Base-by-base conservation (phyloP, 352 stramenopile genomes). In the Globisporangium abappressorium region DNA sequence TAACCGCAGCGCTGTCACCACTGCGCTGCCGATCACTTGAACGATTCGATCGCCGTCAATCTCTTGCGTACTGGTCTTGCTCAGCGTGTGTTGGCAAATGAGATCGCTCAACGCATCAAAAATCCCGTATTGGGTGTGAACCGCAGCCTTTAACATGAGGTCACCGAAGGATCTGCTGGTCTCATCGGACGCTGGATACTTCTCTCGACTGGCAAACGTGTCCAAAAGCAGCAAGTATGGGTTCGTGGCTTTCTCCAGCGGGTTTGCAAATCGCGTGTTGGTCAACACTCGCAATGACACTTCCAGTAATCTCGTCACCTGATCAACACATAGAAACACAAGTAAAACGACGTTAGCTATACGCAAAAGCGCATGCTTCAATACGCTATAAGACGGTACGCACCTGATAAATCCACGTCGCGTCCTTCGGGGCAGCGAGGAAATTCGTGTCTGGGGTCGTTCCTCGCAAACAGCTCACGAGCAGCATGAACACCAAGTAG, bases 401-500 rank as follows among this genome's bases (percentile, higher is more conserved):
- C 20, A 74, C 69, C 71, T 87, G 79, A 60, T 81, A 84, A 7
- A 81, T 49, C 82, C 82, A 92, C 20, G 57, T 58, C 0, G 64
- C 33, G 41, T 85, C 77, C 41, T 87, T 82, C 1, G 49, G 20
- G 0, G 62, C 67, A 41, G 72, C 58, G 6, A 88, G 43, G 1
- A 84, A 30, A 59, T 76, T 83, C 1, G 57, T 69, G 0, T 41
- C 65, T 0, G 57, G 22, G 2, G n/a, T 36, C 1, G 60, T 20
- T 20, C 77, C 82, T 33, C 71, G 72, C n/a, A 87, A 59, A 30
- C 77, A 72, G 41, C 77, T 90, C 63, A 89, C 74, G 7, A 92
- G 74, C 65, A 92, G 57, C 69, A 90, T 79, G 46, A 81, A 77
- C 12, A 90, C 71, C 36, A 92, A 36, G 62, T 89, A 90, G 46